phyloP scores from a whole-genome alignment of 768 basidiomycete genomes.

The Clitopilus hobsonii region DNA sequence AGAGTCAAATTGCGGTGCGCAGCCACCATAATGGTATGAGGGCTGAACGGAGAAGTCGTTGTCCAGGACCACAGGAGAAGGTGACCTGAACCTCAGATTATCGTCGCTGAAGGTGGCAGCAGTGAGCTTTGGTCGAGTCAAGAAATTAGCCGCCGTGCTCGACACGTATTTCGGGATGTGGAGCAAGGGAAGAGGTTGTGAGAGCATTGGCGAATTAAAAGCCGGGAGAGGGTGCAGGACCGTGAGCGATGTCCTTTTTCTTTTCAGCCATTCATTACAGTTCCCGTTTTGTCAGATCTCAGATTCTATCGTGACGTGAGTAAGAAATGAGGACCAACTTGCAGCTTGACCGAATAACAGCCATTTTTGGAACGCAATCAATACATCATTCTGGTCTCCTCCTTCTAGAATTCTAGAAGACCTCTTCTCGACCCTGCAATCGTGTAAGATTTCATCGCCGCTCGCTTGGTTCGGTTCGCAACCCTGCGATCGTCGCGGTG shows the following conservation, averaged over 20 bases:
- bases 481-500: conserved; percentile 14
- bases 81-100: conserved; percentile 4
- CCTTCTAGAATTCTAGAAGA: conserved; percentile 27
- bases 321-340: conserved; percentile 8
- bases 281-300: conserved; percentile 24
- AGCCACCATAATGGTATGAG: conserved; percentile 19
- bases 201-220: conserved; percentile 20
- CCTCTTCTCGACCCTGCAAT: conserved; percentile 10
- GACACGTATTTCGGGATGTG: conserved; percentile 19
- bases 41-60: conserved; percentile 1
- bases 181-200: conserved; percentile 18
- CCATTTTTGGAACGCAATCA: conserved; percentile 21
- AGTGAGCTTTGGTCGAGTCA: conserved; percentile 18
- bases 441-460: conserved; percentile 17
- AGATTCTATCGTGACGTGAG: conserved; percentile 29
- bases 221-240: conserved; percentile 2
- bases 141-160: conserved; percentile 9
- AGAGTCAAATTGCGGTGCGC: conserved; percentile 22
- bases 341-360: conserved; percentile 21
- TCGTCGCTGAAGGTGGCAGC: conserved; percentile 13
- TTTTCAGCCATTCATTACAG: conserved; percentile 4
- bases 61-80: background rate
- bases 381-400: conserved; percentile 13
- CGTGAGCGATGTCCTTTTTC: background rate
- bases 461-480: conserved; percentile 11